Base-by-base conservation (phyloP, 352 stramenopile genomes). In the Phytophthora tentaculata region DNA sequence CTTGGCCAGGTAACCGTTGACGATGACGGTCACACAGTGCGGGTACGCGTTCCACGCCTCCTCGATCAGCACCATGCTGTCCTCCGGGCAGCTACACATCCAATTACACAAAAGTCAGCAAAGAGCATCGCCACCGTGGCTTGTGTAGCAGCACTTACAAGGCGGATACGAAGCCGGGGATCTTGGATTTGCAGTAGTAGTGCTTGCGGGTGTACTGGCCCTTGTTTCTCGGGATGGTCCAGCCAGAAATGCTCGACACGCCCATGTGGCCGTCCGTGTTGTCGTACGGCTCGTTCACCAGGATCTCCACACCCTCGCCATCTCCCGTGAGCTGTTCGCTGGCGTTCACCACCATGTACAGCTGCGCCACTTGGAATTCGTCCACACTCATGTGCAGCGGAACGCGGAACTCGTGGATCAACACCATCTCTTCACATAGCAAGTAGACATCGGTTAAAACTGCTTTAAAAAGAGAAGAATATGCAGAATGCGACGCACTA, bases 171-270 rank as follows among this genome's bases (percentile, higher is more conserved):
- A 91, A 89, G 63, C 81, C 76, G 9, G 88, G 88, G 67, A 96
- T 93, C 69, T 91, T 88, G 61, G 79, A 91, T 75, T 91, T 90
- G 80, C 81, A 87, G 73, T 93, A 94, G 73, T 96, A 96, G 74
- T 96, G 87, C 70, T 96, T 96, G 67, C 87, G 83, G 55, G 88
- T 96, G 76, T 96, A 96, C 70, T 96, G 88, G 47, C 88, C 88
- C 63, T 89, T 92, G 70, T 83, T 94, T 48, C 74, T 72, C 14
- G 88, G 88, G n/a, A 96, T 61, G 2, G 68, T 73, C 81, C 85
- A 94, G 39, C 80, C 73, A 13, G 88, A 95, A 69, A 94, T 88
- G 35, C 77, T 75, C 39, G 88, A 96, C 23, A 91, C 71, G 60
- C 80, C 81, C 73, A 94, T 79, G 56, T 88, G 73, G 24, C 88